Conservation (phyloP, 345 rosid species). For the Salix exigua region DNA sequence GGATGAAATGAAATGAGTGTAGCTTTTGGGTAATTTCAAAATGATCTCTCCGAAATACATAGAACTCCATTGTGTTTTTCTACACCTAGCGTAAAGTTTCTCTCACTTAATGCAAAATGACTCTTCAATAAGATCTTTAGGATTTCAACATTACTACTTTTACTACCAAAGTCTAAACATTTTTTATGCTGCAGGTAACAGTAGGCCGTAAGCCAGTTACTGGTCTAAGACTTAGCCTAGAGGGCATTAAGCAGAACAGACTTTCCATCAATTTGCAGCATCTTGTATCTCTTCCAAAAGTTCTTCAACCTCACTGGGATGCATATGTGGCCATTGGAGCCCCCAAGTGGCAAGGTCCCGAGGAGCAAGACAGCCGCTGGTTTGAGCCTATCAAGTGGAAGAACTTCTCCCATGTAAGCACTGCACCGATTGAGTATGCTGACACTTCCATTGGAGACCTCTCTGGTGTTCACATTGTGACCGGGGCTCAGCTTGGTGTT, state of each 20-base stretch:
- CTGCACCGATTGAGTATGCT: constrained; percentile 77
- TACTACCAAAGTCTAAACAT: constrained; percentile 4
- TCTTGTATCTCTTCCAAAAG: constrained; percentile 90
- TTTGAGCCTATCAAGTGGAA: constrained; percentile 98
- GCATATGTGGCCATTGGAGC: constrained; percentile 92
- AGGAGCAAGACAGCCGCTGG: constrained; percentile 99
- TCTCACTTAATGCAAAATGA: too few species aligned
- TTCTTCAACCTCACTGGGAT: constrained; percentile 95
- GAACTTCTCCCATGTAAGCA: constrained; percentile 98
- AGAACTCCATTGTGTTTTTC: background rate
- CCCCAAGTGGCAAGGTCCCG: constrained; percentile 97
- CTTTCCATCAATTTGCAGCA: constrained; percentile 89
- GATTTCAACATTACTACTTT: too few species aligned
- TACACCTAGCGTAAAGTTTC: background rate
- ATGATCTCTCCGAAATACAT: background rate
- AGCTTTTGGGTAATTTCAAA: background rate
- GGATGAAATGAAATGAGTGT: background rate
- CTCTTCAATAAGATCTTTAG: too few species aligned
- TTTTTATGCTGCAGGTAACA: constrained; percentile 59
- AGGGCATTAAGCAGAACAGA: constrained; percentile 85
- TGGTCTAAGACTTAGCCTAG: constrained; percentile 79
- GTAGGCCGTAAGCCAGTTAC: constrained; percentile 95
- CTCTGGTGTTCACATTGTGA: constrained; percentile 88
- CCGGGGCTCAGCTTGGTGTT: constrained; percentile 94
- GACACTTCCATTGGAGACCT: constrained; percentile 92